Evolutionary conservation across 768 basidiomycete genomes (phyloP), one percentile per base, ranked within the genome.

Genomic region (Suillus ampliporus): DNA sequence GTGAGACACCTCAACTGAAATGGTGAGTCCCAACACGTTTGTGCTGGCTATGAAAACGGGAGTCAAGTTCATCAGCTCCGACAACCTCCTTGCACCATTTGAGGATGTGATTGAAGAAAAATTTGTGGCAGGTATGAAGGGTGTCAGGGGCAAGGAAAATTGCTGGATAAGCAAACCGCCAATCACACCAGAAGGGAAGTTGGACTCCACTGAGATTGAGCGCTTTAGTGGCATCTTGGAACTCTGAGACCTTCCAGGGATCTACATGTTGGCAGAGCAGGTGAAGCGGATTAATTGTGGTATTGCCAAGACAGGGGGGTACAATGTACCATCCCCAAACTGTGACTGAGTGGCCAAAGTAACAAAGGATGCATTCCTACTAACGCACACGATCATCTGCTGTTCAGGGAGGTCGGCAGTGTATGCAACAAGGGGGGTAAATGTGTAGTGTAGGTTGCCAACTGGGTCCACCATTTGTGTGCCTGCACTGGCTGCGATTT

Each of bases 161-260:
- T 0, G 71, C 66, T 3, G 76, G 78, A 47, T 79, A 65, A 0
- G 75, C 66, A 17, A 76, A 65, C 2, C 65, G 51, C 74, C 75
- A 82, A 59, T 81, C 69, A 7, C 71, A 54, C 77, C 78, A 82
- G 60, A 82, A 80, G 1, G 74, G 80, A 0, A 58, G 61, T 13
- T 65, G 62, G 0, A 70, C 51, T 0, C 69, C 69, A 23, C 28
- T 62, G 19, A 70, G 63, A 3, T 47, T 0, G 0, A 63, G 2
- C 1, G n/a, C 44, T 17, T 70, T 71, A 0, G 74, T 65, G 4
- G 59, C 64, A 14, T 68, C 63, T 19, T 66, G 53, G 65, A 76
- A 79, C 2, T 61, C 52, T 4, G 64, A 40, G 8, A 79, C 26
- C 31, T 75, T 65, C 69, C 68, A 69, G 6, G 72, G 73, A 56